phyloP scores from a whole-genome alignment of 192 early-diverging fungal species.

The Ambispora gerdemannii region DNA sequence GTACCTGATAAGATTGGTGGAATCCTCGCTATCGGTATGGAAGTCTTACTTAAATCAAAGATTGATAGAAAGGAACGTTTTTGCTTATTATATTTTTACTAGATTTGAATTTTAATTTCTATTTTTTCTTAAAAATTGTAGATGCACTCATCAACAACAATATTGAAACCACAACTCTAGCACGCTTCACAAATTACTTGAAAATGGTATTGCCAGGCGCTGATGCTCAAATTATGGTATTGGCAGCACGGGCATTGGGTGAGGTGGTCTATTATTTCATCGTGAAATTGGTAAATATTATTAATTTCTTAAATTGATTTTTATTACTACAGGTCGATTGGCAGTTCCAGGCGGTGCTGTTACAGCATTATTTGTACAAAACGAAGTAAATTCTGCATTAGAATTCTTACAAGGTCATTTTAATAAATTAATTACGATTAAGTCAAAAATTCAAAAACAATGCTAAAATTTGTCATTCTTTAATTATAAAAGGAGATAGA shows the following conservation, averaged over 20 bases:
- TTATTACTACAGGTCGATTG: conserved; percentile 51
- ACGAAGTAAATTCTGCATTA: conserved; percentile 72
- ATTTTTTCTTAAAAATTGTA: no score
- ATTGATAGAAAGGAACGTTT: no score
- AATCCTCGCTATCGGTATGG: conserved; percentile 24
- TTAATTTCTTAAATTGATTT: not conserved
- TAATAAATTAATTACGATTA: no score
- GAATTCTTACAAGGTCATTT: conserved; percentile 75
- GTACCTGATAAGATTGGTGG: conserved; percentile 24
- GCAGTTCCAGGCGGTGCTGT: conserved; percentile 57
- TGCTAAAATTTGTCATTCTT: not conserved
- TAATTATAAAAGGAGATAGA: conserved; percentile 57
- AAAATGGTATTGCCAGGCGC: conserved; percentile 63
- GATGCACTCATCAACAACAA: conserved; percentile 27
- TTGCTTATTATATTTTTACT: no score
- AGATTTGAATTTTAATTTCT: no score
- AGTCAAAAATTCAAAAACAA: not conserved
- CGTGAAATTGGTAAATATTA: not conserved
- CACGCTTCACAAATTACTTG: conserved; percentile 75
- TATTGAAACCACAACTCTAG: conserved; percentile 27
- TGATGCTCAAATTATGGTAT: conserved; percentile 60
- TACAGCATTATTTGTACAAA: conserved; percentile 73
- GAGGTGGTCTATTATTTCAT: not conserved
- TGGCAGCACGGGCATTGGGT: conserved; percentile 74
- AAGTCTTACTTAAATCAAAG: no score